phyloP scores from a whole-genome alignment of 2,329 filamentous ascomycete genomes.

The Fonsecaea pedrosoi region DNA sequence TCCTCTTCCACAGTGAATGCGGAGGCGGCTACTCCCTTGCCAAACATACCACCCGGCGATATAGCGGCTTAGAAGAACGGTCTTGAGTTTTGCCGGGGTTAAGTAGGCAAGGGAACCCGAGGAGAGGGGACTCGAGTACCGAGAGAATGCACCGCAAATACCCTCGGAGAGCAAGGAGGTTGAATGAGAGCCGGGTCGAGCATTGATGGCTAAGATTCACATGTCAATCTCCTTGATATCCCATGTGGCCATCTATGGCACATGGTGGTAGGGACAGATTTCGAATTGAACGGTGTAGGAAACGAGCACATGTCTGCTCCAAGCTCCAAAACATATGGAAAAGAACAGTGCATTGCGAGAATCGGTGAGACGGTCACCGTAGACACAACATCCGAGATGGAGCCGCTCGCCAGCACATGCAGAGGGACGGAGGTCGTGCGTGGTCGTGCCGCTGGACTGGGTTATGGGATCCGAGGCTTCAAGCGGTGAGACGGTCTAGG shows the following conservation, averaged over 20 bases:
- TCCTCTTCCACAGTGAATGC: slow-evolving; percentile 25
- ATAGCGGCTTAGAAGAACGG: background rate
- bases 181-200: background rate
- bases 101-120: slow-evolving; percentile 12
- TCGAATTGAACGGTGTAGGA: background rate
- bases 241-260: background rate
- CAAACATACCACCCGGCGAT: slow-evolving; percentile 14
- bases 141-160: too few species aligned
- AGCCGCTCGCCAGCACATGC: slow-evolving; percentile 31
- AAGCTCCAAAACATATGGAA: background rate
- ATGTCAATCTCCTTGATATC: slow-evolving; percentile 2
- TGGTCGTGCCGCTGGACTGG: slow-evolving; percentile 2
- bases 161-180: background rate
- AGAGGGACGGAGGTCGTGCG: slow-evolving; percentile 4
- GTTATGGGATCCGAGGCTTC: slow-evolving; percentile 5
- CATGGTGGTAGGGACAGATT: background rate
- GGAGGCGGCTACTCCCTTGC: slow-evolving; percentile 30
- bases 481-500: slow-evolving; percentile 19
- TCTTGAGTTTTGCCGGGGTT: slow-evolving; percentile 2
- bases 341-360: slow-evolving; percentile 7
- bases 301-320: slow-evolving; percentile 24
- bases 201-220: slow-evolving; percentile 1
- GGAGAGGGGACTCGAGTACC: background rate
- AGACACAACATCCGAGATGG: slow-evolving; percentile 10
- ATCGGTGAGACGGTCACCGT: slow-evolving; percentile 15